Evolutionary conservation across 2,329 filamentous ascomycete genomes (phyloP).

Genomic region (Sporothrix inflata): DNA sequence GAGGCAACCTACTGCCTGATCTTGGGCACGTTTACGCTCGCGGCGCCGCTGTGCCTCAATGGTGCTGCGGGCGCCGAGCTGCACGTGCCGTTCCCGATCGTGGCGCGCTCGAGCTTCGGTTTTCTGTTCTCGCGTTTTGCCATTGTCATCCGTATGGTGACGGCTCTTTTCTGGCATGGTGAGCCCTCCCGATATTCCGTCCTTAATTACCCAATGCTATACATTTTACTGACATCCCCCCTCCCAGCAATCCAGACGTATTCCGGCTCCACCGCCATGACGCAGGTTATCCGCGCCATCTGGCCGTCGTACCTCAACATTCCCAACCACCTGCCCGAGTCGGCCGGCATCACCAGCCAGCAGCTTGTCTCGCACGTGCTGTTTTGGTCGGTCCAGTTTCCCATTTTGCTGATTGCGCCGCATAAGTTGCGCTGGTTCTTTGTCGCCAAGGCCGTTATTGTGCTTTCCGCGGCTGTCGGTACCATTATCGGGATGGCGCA

Average conservation of each 20-base stretch:
- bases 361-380: constrained; percentile 56
- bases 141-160: constrained; percentile 40
- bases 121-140: constrained; percentile 40
- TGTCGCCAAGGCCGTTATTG: constrained; percentile 42
- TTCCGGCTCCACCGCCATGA: constrained; percentile 41
- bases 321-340: constrained; percentile 46
- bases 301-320: constrained; percentile 49
- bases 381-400: constrained; percentile 55
- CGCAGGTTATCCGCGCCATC: constrained; percentile 43
- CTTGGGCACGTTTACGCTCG: constrained; percentile 62
- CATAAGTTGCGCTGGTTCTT: constrained; percentile 54
- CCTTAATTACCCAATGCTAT: no score
- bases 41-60: constrained; percentile 53
- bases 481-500: constrained; percentile 36
- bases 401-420: constrained; percentile 54
- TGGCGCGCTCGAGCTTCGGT: constrained; percentile 39
- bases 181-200: no score
- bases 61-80: constrained; percentile 50
- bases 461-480: constrained; percentile 4
- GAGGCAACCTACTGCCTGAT: constrained; percentile 55
- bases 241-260: constrained; percentile 39
- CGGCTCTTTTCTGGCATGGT: constrained; percentile 44
- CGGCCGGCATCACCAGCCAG: constrained; percentile 53
- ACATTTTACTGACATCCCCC: not conserved
- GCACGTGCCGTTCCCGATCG: constrained; percentile 50